Conservation (phyloP, 257 asterid species). For the Fraxinus pennsylvanica region DNA sequence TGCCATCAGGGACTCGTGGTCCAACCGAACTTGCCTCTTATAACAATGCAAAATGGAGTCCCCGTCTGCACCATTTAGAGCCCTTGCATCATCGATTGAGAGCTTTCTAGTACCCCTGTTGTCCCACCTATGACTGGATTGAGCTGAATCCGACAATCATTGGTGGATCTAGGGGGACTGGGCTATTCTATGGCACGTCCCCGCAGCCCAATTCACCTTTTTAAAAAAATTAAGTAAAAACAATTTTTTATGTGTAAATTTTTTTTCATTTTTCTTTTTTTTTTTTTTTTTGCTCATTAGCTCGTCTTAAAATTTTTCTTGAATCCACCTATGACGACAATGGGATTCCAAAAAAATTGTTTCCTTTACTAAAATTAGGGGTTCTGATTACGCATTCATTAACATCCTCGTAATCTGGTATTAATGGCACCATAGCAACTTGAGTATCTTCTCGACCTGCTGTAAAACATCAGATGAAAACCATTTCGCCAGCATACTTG, state of each 20-base stretch:
- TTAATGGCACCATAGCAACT: conserved; percentile 38
- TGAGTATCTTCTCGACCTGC: conserved; percentile 52
- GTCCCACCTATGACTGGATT: conserved; percentile 66
- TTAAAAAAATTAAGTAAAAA: no score
- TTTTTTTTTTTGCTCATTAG: no score
- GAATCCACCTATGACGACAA: no score
- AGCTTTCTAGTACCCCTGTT: conserved; percentile 37
- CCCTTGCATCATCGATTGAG: conserved; percentile 36
- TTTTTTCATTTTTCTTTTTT: no score
- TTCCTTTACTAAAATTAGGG: conserved; percentile 53
- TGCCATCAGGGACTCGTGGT: conserved; percentile 68
- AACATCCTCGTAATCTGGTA: conserved; percentile 48
- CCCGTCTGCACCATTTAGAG: conserved; percentile 40
- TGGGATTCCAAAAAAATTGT: conserved; percentile 57
- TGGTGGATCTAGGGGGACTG: no score
- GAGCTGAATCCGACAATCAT: conserved; percentile 64
- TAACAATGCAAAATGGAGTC: conserved; percentile 41
- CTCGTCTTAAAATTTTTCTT: no score
- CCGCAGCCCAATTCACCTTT: no score
- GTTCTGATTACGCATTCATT: conserved; percentile 50
- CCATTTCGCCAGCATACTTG: not conserved
- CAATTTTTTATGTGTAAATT: no score
- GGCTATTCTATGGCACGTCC: no score
- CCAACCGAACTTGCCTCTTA: conserved; percentile 61
- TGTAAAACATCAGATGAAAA: conserved; percentile 4